Percentiles rank a stretch among this genome's conserved stretches.
Evolutionary conservation across 2,329 filamentous ascomycete species (phyloP).

Genomic region (Arthrinium phaeospermum): DNA sequence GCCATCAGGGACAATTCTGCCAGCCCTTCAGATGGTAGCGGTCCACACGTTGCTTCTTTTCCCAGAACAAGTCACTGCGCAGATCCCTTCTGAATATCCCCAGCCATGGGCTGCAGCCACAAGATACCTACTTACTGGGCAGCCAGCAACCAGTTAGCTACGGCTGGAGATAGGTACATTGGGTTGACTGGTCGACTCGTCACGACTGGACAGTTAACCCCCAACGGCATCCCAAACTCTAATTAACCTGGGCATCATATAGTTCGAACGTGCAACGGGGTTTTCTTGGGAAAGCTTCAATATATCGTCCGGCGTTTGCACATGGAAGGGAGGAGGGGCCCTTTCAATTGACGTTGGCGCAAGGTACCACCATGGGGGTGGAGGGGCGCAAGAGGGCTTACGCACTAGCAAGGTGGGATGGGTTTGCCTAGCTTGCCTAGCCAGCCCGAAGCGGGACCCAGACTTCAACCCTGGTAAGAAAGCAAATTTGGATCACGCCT

Average conservation of each 20-base stretch:
- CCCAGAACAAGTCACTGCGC: not conserved
- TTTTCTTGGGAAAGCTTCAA: not conserved
- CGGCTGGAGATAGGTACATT: not conserved
- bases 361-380: not conserved
- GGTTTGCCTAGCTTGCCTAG: not conserved
- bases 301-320: constrained; percentile 1
- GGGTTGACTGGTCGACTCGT: not conserved
- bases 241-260: not conserved
- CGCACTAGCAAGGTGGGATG: constrained; percentile 3
- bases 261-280: not conserved
- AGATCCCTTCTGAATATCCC: not conserved
- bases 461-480: not conserved
- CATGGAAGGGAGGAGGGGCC: not conserved
- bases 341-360: not conserved
- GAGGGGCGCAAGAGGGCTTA: not conserved
- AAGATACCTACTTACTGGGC: not conserved
- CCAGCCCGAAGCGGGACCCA: constrained; percentile 3
- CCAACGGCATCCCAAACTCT: not conserved
- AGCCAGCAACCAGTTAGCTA: not conserved
- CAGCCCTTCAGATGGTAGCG: not conserved
- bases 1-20: not conserved
- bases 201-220: not conserved
- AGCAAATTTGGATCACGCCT: constrained; percentile 16
- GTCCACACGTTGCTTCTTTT: not conserved
- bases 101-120: constrained; percentile 1